These are phyloP conservation scores for Mycena amicta DNA, from an alignment of 768 basidiomycete species.

Conservation along the genomic window DNA sequence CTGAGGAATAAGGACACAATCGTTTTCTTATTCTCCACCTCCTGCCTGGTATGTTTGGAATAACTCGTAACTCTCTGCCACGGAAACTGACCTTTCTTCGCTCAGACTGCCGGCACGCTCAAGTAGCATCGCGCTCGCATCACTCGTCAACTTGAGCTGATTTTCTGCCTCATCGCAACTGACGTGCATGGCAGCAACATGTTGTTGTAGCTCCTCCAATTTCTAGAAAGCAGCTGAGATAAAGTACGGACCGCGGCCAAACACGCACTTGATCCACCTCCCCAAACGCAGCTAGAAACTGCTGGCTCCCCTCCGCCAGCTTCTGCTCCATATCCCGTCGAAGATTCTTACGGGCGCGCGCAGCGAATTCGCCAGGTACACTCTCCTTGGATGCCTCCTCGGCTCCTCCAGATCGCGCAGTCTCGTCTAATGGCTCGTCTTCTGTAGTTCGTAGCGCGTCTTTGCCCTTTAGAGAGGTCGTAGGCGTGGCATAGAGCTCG, in stretches of 20 bases:
- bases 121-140: slow-evolving; percentile 75
- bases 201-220: slow-evolving; percentile 75
- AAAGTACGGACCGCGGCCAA: slow-evolving; percentile 5
- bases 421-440: slow-evolving; percentile 38
- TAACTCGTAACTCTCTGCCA: background rate
- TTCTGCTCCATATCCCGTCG: slow-evolving; percentile 84
- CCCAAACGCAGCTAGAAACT: slow-evolving; percentile 82
- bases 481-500: slow-evolving; percentile 60
- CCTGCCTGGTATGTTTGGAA: slow-evolving; percentile 47
- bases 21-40: slow-evolving; percentile 68
- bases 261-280: slow-evolving; percentile 85
- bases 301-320: slow-evolving; percentile 77
- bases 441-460: slow-evolving; percentile 32
- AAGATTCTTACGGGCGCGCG: slow-evolving; percentile 75
- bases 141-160: slow-evolving; percentile 73
- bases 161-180: slow-evolving; percentile 84
- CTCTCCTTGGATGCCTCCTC: slow-evolving; percentile 32
- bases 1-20: slow-evolving; percentile 80
- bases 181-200: slow-evolving; percentile 77
- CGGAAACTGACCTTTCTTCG: slow-evolving; percentile 61
- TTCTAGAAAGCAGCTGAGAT: slow-evolving; percentile 53
- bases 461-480: slow-evolving; percentile 41
- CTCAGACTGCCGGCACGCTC: slow-evolving; percentile 81
- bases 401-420: slow-evolving; percentile 22
- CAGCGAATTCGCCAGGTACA: slow-evolving; percentile 64